Percentiles rank a stretch among this genome's conserved stretches.
Evolutionary conservation across 768 basidiomycete species (phyloP).

Genomic region (Mycena latifolia): DNA sequence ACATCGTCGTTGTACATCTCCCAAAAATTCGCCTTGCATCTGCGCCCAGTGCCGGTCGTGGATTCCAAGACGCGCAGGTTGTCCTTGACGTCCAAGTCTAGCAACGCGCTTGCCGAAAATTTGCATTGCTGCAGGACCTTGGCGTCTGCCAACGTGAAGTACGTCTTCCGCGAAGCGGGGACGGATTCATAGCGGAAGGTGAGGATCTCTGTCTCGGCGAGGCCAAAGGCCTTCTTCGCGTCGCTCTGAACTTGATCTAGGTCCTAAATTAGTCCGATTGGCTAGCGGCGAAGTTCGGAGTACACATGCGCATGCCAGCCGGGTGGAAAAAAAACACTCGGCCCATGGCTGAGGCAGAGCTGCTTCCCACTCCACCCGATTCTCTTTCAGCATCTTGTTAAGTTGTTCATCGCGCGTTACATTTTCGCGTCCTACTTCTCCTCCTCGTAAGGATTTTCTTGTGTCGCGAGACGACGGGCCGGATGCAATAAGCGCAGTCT

Average conservation of each 20-base stretch:
- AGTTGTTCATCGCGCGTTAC: constrained; percentile 10
- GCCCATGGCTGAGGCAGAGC: constrained; percentile 3
- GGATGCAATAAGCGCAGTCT: not conserved
- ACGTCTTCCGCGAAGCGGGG: not conserved
- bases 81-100: too few species aligned
- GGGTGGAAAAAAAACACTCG: constrained; percentile 4
- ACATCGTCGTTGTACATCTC: constrained; percentile 1
- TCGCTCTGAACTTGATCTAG: constrained; percentile 28
- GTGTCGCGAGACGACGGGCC: not conserved
- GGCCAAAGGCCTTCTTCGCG: constrained; percentile 21
- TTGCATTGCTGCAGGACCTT: constrained; percentile 5
- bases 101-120: too few species aligned
- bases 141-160: constrained; percentile 2
- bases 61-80: too few species aligned
- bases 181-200: constrained; percentile 21
- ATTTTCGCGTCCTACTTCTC: constrained; percentile 14
- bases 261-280: not conserved
- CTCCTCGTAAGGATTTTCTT: constrained; percentile 12
- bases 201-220: constrained; percentile 20
- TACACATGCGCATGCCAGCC: not conserved
- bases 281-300: not conserved
- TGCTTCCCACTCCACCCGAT: constrained; percentile 6
- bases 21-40: constrained; percentile 9
- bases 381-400: too few species aligned
- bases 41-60: too few species aligned